phyloP scores from a whole-genome alignment of 202 grass and related monocot species.

The Carex arenaria region DNA sequence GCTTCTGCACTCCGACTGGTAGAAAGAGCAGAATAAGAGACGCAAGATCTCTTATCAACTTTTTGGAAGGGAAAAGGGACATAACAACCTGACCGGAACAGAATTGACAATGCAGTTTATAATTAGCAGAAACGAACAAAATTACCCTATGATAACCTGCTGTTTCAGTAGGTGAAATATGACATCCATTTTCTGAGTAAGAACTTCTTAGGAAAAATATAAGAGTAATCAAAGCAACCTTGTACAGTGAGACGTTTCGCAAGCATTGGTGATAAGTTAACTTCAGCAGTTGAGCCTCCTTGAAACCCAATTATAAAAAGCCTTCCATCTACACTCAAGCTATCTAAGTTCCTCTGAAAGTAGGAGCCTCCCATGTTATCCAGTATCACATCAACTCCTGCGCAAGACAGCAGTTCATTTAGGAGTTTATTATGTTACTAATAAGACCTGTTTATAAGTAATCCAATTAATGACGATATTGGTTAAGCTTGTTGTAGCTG shows the following conservation, averaged over 20 bases:
- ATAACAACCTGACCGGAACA: background rate
- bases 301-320: conserved; percentile 86
- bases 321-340: conserved; percentile 72
- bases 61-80: background rate
- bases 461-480: background rate
- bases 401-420: background rate
- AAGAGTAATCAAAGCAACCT: conserved; percentile 31
- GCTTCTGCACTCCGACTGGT: background rate
- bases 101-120: background rate
- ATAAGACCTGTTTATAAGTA: background rate
- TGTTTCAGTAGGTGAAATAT: background rate
- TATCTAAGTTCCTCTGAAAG: conserved; percentile 64
- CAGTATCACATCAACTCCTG: conserved; percentile 90
- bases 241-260: conserved; percentile 68
- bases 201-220: background rate
- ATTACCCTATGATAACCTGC: background rate
- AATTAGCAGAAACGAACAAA: background rate
- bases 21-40: background rate
- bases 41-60: background rate
- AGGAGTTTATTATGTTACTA: background rate
- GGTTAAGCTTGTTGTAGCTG: background rate
- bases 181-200: background rate
- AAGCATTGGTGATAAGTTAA: conserved; percentile 56
- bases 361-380: conserved; percentile 71
- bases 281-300: conserved; percentile 51